phyloP scores from a whole-genome alignment of 2,329 filamentous ascomycete species.

The Fusarium domesticum region DNA sequence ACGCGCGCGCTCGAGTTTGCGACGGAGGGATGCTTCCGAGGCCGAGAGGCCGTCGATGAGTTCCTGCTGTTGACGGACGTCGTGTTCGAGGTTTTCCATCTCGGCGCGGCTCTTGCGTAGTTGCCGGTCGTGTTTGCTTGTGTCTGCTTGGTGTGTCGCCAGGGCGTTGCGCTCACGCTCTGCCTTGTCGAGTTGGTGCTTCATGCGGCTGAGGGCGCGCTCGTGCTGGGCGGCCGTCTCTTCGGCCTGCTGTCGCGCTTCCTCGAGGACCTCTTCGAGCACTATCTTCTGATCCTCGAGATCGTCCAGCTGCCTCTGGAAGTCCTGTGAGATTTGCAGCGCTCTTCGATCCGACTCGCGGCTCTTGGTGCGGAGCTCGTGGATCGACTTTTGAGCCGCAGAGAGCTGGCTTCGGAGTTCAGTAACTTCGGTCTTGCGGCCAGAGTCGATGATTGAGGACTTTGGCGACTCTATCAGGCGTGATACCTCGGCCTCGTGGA shows the following conservation, averaged over 20 bases:
- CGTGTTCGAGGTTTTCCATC: slow-evolving; percentile 67
- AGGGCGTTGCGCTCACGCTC: slow-evolving; percentile 45
- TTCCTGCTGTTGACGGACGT: slow-evolving; percentile 66
- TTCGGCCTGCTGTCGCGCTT: slow-evolving; percentile 51
- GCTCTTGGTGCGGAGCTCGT: slow-evolving; percentile 50
- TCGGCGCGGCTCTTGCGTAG: slow-evolving; percentile 63
- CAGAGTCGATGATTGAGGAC: slow-evolving; percentile 49
- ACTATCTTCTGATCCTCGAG: slow-evolving; percentile 58
- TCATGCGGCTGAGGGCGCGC: slow-evolving; percentile 42
- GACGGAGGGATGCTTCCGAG: slow-evolving; percentile 58
- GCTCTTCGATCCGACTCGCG: slow-evolving; percentile 51
- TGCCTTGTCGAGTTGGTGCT: slow-evolving; percentile 50
- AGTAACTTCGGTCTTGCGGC: slow-evolving; percentile 54
- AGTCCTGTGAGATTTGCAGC: slow-evolving; percentile 41
- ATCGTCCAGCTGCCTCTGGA: slow-evolving; percentile 55
- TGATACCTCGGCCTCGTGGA: slow-evolving; percentile 61
- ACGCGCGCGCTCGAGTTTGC: slow-evolving; percentile 67
- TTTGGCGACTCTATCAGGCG: slow-evolving; percentile 45
- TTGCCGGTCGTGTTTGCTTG: slow-evolving; percentile 55
- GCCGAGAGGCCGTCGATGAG: slow-evolving; percentile 56
- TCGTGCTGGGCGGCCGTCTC: slow-evolving; percentile 45
- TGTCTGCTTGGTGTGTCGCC: slow-evolving; percentile 37
- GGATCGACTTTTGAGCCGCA: slow-evolving; percentile 56
- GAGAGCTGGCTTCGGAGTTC: slow-evolving; percentile 60
- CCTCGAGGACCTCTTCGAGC: slow-evolving; percentile 57